Percentiles rank a stretch among this genome's conserved stretches.
Evolutionary conservation across 352 stramenopile genomes (phyloP).

Genomic region (Globisporangium rhizosaccharum): DNA sequence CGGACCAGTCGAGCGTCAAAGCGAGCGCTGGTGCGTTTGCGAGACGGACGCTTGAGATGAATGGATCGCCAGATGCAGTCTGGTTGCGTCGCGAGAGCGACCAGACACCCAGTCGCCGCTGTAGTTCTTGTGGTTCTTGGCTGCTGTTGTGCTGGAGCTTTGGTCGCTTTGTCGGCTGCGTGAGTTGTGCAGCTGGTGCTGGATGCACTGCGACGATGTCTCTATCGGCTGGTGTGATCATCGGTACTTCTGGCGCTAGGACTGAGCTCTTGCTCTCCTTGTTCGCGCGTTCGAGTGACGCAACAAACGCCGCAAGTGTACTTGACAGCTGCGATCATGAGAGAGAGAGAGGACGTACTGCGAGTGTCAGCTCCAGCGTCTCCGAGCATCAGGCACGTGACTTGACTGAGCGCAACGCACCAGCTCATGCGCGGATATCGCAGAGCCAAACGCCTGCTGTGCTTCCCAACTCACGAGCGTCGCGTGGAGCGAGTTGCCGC

Average conservation of each 20-base stretch:
- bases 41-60: constrained; percentile 1
- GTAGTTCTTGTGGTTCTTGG: neutral
- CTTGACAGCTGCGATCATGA: neutral
- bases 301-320: neutral
- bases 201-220: neutral
- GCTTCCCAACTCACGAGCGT: constrained; percentile 44
- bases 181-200: neutral
- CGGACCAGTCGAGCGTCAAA: constrained; percentile 19
- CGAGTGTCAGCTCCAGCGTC: neutral
- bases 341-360: neutral
- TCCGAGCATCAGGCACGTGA: neutral
- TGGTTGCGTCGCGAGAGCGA: constrained; percentile 22
- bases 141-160: neutral
- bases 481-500: constrained; percentile 50
- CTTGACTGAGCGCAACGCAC: constrained; percentile 8
- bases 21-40: neutral
- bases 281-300: neutral
- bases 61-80: constrained; percentile 9
- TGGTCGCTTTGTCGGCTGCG: neutral
- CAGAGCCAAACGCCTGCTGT: constrained; percentile 12
- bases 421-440: constrained; percentile 17
- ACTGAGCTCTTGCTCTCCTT: no score
- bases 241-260: neutral
- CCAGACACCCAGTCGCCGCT: neutral
- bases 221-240: neutral